Evolutionary conservation across 345 rosid species (phyloP), one percentile per base, ranked within the genome.

Genomic region (Lepidium didymum): DNA sequence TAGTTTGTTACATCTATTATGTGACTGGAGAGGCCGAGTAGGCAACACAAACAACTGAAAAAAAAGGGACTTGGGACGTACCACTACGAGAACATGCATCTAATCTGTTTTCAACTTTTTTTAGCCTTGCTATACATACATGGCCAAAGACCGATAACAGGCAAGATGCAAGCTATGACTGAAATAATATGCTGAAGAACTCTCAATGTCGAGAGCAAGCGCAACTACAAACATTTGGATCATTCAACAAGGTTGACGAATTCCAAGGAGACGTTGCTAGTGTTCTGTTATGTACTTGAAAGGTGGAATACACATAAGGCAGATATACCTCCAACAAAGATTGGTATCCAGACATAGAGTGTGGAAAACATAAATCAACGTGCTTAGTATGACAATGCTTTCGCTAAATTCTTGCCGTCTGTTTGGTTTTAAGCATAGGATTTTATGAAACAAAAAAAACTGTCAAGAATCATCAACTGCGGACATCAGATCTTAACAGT

Each of bases 391-490:
- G 41, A 16, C 43, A 64, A 47, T 46, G 70, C 42, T 34, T 45
- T 23, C 13, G 41, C 13, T 55, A 35, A 23, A 61, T 53, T 21
- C 62, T 6, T 42, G 31, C 7, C 34, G 21, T 10, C 7, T 60
- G 68, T 61, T 52, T 14, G 33, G 7, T 29, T 29, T 29, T n/a
- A 52, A 62, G 46, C 64, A 55, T 36, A 45, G 65, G 47, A 41
- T 40, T 40, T 29, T 51, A 64, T 15, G 62, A 47, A 58, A 65
- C 46, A 43, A 8, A 72, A 47, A 72, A 47, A 56, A 64, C 15
- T 38, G 3, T 12, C 34, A 57, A 34, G 67, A 73, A 56, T 40
- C 21, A 73, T 64, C 56, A 62, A 66, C 36, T 56, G 70, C 53
- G 57, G 56, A 63, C 54, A 59, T 27, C 6, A 13, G 36, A 62